Base-by-base conservation (phyloP, 495 filamentous ascomycete genomes). In the Annulohypoxylon maeteangense region DNA sequence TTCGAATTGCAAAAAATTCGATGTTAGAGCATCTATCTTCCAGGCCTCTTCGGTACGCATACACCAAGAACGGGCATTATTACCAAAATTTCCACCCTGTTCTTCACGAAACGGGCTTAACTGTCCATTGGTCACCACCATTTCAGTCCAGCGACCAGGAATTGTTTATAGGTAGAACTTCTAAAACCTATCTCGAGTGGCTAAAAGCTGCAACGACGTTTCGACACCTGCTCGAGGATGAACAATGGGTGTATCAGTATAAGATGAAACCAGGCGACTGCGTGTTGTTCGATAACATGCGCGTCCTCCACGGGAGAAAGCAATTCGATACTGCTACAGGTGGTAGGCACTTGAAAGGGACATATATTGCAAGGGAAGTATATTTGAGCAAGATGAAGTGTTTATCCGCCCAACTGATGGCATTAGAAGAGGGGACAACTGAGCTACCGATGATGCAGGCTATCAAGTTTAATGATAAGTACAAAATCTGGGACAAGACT, bases 261-360 rank as follows among this genome's bases (percentile, higher is more conserved):
- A 91, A 89, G 76, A 77, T 98, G 67, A 77, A 89, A 44, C 89
- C 90, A 7, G 94, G 95, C 7, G 88, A 95, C 63, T 95, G 92
- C 70, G 93, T 91, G 27, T 86, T 98, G 14, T 97, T 98, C 78
- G 88, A 93, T 71, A 98, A 98, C 75, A 79, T 88, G 22, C 84
- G 93, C 7, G 81, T 95, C 4, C 75, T 94, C 36, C 95, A 98
- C 81, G 94, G 91, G 0, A 83, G 95, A 23, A 82, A 81, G 7
- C 83, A 87, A 40, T 98, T 97, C 79, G 85, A 91, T 68, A 80
- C 86, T 7, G 42, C 61, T 0, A 84, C 84, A 0, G 89, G 89
- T 4, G 85, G 88, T 54, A 81, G 94, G 51, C 97, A 93, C 93
- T 78, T 97, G 20, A 93, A 92, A 75, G 95, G 94, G 3, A 83